Base-by-base conservation (phyloP, 2,329 filamentous ascomycete species). In the Beauveria asiatica region DNA sequence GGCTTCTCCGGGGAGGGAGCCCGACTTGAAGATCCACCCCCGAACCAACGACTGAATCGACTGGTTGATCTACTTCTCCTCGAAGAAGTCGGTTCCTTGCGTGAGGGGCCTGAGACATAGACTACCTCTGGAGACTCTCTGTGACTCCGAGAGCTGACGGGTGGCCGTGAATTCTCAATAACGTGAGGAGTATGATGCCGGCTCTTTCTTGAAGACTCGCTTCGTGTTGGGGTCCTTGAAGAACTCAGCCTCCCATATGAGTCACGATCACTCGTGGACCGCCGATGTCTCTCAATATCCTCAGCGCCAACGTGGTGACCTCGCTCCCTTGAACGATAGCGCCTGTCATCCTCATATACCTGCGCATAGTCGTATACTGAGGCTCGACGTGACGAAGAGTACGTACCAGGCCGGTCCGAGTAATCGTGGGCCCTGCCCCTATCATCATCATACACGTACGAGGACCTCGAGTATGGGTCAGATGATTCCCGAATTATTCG, bases 151-250 rank as follows among this genome's bases (percentile, higher is more conserved):
- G 71, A 72, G 7, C 71, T 64, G 5, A 73, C 63, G 3, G 72
- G 72, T 7, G 72, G 72, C 10, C 72, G 67, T 46, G 72, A 71
- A 48, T 67, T 66, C 48, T 71, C 71, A 57, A 74, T 70, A 9
- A 73, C 65, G 60, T 70, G 70, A 1, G 66, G 53, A 2, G 67
- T 64, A 46, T 63, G 62, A 9, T 64, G 67, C 8, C 67, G 65
- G 50, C 64, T 67, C 39, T 67, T 65, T 51, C 67, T 70, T 44
- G 70, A 68, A 3, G 68, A 67, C 17, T 68, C 66, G 61, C 70
- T 73, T 17, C 65, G 64, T 37, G 70, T 67, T 17, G 66, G 65
- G 56, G 70, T 70, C 25, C 68, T 64, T 21, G 67, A 65, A 23
- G 68, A 67, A 59, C 67, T 66, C 19, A 64, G 67, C 11, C 67